Conservation (phyloP, 78 protist genomes). For the Dictyostelium discoideum region DNA sequence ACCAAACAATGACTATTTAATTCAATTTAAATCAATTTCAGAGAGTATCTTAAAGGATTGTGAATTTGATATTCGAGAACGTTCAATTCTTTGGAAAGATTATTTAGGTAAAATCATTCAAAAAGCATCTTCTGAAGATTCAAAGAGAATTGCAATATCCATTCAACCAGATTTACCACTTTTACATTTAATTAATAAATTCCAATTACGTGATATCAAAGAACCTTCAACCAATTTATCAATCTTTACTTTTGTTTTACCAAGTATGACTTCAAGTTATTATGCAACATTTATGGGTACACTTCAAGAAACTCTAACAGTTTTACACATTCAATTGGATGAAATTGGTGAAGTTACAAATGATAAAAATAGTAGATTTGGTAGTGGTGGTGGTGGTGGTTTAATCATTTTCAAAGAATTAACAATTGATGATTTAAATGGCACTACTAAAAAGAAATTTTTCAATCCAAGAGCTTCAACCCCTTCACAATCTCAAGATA, state of each 20-base stretch:
- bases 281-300: conserved; percentile 2
- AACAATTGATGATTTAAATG: not conserved
- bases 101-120: not conserved
- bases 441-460: not conserved
- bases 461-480: not conserved
- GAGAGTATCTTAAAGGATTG: not conserved
- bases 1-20: not conserved
- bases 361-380: not conserved
- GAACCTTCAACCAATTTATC: not conserved
- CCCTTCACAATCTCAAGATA: not conserved
- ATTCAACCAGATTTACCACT: not conserved
- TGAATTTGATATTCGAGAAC: not conserved
- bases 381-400: not conserved
- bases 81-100: not conserved
- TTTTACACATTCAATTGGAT: not conserved
- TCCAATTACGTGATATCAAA: not conserved
- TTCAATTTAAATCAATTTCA: not conserved
- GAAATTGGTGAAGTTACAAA: not conserved
- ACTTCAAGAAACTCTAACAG: not conserved
- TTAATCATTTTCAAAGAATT: not conserved
- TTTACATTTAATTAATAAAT: not conserved
- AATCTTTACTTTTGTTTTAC: not conserved
- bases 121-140: not conserved
- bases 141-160: not conserved
- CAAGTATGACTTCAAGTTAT: not conserved